Conservation (phyloP, 139 green algal species). For the Volvox reticuliferus region DNA sequence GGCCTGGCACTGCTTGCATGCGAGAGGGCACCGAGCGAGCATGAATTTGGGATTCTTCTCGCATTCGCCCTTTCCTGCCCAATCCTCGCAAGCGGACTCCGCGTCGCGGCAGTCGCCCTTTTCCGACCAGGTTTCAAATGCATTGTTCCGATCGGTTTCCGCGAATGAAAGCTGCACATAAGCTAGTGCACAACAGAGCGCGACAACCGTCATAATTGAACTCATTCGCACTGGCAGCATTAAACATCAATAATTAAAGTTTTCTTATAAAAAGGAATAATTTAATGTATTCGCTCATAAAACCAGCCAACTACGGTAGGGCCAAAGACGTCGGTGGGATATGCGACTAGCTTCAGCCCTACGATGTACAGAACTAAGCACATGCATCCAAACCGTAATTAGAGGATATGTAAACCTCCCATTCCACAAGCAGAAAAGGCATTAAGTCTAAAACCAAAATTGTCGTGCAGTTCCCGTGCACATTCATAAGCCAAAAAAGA, state of each 20-base stretch:
- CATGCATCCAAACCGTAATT: too few species aligned
- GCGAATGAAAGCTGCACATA: neutral
- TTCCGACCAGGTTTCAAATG: conserved; percentile 40
- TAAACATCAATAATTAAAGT: too few species aligned
- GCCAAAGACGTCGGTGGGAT: too few species aligned
- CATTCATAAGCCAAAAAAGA: neutral
- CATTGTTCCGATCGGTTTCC: neutral
- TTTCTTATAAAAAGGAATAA: too few species aligned
- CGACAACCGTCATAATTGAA: neutral
- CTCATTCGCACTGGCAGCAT: neutral
- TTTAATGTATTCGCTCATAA: too few species aligned
- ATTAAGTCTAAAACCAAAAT: too few species aligned
- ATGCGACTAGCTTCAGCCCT: too few species aligned
- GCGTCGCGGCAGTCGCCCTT: conserved; percentile 39
- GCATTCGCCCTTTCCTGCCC: conserved; percentile 46
- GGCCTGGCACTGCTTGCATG: conserved; percentile 38
- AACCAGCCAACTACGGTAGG: too few species aligned
- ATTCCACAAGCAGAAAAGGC: too few species aligned
- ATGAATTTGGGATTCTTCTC: conserved; percentile 47
- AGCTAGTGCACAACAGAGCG: neutral
- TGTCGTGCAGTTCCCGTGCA: too few species aligned
- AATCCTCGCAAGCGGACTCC: conserved; percentile 25
- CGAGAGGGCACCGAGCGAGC: conserved; percentile 15
- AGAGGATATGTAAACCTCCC: too few species aligned
- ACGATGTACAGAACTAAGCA: too few species aligned